Evolutionary conservation across 495 filamentous ascomycete species (phyloP).

Genomic region (Penicillium angulare): DNA sequence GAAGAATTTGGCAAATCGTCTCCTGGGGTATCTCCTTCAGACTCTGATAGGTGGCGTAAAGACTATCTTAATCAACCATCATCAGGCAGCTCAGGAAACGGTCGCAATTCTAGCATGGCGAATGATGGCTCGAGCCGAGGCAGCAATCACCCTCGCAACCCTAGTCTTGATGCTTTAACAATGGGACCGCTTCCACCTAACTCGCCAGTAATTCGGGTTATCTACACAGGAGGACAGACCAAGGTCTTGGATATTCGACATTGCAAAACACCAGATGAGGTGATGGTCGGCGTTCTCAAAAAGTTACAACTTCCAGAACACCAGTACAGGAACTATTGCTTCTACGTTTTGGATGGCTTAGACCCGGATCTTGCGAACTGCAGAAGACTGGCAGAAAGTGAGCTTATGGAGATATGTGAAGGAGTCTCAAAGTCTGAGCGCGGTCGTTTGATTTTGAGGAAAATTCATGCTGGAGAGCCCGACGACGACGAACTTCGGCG

Average conservation of each 20-base stretch:
- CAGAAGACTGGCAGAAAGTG: slow-evolving; percentile 74
- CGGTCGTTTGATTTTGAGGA: slow-evolving; percentile 83
- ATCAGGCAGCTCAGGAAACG: slow-evolving; percentile 47
- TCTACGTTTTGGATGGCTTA: slow-evolving; percentile 78
- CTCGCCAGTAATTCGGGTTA: slow-evolving; percentile 83
- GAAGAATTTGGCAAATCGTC: slow-evolving; percentile 50
- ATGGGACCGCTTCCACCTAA: slow-evolving; percentile 77
- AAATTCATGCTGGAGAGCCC: slow-evolving; percentile 83
- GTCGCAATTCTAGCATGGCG: slow-evolving; percentile 46
- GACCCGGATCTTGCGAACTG: slow-evolving; percentile 76
- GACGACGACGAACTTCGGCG: slow-evolving; percentile 75
- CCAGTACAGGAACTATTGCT: slow-evolving; percentile 76
- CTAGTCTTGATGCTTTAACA: slow-evolving; percentile 75
- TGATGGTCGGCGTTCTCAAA: slow-evolving; percentile 78
- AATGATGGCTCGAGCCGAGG: slow-evolving; percentile 35
- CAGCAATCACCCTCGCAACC: slow-evolving; percentile 53
- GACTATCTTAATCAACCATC: slow-evolving; percentile 52
- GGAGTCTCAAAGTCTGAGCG: slow-evolving; percentile 65
- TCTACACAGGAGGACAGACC: slow-evolving; percentile 85
- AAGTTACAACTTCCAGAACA: slow-evolving; percentile 78
- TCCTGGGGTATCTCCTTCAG: slow-evolving; percentile 67
- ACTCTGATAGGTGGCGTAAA: slow-evolving; percentile 46
- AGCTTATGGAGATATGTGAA: slow-evolving; percentile 79
- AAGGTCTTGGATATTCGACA: slow-evolving; percentile 87
- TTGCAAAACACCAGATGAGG: slow-evolving; percentile 86